phyloP scores from a whole-genome alignment of 805 yeast genomes.

The Debaryomyces prosopidis region DNA sequence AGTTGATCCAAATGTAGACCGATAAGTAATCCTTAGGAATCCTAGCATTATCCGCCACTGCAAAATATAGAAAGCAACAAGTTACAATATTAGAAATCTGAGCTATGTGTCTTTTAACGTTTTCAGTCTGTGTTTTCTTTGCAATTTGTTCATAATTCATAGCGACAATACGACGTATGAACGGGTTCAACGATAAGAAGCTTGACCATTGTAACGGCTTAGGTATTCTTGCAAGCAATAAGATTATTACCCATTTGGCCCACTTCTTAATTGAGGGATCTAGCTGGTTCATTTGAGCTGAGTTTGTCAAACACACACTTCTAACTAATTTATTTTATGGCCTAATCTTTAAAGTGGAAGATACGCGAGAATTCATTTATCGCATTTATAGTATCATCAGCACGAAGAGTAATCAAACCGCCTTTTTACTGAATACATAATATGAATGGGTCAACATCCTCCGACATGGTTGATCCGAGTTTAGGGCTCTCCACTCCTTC shows the following conservation, averaged over 20 bases:
- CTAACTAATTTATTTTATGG: neutral
- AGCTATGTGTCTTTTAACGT: conserved; percentile 4
- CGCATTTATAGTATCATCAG: no score
- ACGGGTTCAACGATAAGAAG: conserved; percentile 34
- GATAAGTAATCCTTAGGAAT: conserved; percentile 41
- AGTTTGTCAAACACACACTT: neutral
- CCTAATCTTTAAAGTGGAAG: no score
- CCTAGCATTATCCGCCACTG: conserved; percentile 20
- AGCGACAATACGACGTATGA: conserved; percentile 16
- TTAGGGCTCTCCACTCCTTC: conserved; percentile 6
- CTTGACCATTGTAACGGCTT: conserved; percentile 29
- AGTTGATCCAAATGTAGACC: conserved; percentile 32
- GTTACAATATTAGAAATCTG: conserved; percentile 23
- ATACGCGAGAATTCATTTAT: no score
- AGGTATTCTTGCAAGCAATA: conserved; percentile 23
- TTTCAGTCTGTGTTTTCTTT: neutral
- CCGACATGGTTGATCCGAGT: neutral
- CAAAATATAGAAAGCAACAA: conserved; percentile 25
- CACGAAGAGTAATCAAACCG: no score
- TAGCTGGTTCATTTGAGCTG: neutral
- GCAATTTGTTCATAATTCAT: neutral
- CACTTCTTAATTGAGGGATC: conserved; percentile 18
- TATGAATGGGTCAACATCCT: conserved; percentile 1
- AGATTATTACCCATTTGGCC: conserved; percentile 27
- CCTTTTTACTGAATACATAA: neutral